These are phyloP conservation scores for Penstemon eatonii DNA, from an alignment of 257 asterid species.

Conservation along the genomic window DNA sequence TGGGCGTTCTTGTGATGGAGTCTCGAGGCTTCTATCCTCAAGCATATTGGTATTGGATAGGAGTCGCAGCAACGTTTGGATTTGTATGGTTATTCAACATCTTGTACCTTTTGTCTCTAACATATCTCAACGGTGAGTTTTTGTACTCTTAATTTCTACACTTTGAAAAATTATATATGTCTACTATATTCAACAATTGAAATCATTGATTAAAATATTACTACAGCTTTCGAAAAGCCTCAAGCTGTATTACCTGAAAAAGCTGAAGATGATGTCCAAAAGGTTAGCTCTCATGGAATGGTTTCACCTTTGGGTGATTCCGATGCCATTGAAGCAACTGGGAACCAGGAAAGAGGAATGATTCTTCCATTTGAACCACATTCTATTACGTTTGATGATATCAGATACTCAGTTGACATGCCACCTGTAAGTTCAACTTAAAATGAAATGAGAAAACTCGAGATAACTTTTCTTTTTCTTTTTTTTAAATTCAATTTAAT, in stretches of 20 bases:
- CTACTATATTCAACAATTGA: neutral
- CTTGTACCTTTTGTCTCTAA: constrained; percentile 36
- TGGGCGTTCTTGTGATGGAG: constrained; percentile 43
- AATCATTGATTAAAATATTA: neutral
- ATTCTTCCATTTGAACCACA: constrained; percentile 67
- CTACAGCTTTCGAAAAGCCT: constrained; percentile 58
- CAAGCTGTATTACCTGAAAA: constrained; percentile 53
- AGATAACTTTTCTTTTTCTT: no score
- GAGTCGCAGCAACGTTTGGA: constrained; percentile 48
- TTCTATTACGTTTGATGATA: constrained; percentile 48
- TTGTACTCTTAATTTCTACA: neutral
- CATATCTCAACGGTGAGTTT: constrained; percentile 48
- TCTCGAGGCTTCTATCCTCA: constrained; percentile 54
- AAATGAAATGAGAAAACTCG: no score
- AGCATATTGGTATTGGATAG: constrained; percentile 71
- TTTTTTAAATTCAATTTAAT: neutral
- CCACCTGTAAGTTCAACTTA: constrained; percentile 52
- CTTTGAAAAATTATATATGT: constrained; percentile 1
- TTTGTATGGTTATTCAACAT: constrained; percentile 46
- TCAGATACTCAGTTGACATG: constrained; percentile 62
- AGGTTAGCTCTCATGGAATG: constrained; percentile 13
- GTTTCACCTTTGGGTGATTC: neutral
- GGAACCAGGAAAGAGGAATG: constrained; percentile 58
- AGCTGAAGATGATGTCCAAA: constrained; percentile 25
- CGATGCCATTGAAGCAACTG: constrained; percentile 34